Evolutionary conservation across 768 basidiomycete species (phyloP).

Genomic region (Aureoboletus auriporus): DNA sequence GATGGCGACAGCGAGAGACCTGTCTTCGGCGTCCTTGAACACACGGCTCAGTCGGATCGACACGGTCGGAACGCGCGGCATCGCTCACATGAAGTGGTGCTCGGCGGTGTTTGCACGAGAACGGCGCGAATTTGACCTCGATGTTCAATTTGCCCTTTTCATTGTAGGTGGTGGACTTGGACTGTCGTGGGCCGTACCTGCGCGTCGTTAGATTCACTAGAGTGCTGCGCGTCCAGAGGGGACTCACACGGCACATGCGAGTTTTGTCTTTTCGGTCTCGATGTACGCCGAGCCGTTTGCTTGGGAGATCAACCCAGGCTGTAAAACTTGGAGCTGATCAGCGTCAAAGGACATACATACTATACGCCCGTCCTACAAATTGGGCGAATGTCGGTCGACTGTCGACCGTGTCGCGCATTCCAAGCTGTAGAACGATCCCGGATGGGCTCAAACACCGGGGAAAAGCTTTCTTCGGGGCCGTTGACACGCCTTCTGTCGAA

Average conservation of each 20-base stretch:
- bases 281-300: constrained; percentile 98
- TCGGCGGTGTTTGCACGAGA: constrained; percentile 73
- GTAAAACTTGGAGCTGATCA: constrained; percentile 56
- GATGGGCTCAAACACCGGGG: constrained; percentile 54
- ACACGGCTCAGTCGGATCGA: constrained; percentile 2
- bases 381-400: constrained; percentile 66
- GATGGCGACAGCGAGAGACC: constrained; percentile 76
- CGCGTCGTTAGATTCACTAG: background rate
- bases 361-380: constrained; percentile 60
- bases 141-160: constrained; percentile 90
- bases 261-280: constrained; percentile 86
- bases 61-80: background rate
- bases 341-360: background rate
- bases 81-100: constrained; percentile 79
- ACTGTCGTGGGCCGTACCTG: constrained; percentile 84
- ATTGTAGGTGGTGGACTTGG: constrained; percentile 74
- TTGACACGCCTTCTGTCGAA: constrained; percentile 88
- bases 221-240: background rate
- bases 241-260: constrained; percentile 93
- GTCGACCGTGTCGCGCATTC: constrained; percentile 46
- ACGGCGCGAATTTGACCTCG: constrained; percentile 96
- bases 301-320: constrained; percentile 86
- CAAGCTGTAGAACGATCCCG: constrained; percentile 21
- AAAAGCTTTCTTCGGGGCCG: constrained; percentile 80
- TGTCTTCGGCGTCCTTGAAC: constrained; percentile 90